phyloP scores from a whole-genome alignment of 1,284 basidiomycete species.

The Pseudozyma tsukubaensis region DNA sequence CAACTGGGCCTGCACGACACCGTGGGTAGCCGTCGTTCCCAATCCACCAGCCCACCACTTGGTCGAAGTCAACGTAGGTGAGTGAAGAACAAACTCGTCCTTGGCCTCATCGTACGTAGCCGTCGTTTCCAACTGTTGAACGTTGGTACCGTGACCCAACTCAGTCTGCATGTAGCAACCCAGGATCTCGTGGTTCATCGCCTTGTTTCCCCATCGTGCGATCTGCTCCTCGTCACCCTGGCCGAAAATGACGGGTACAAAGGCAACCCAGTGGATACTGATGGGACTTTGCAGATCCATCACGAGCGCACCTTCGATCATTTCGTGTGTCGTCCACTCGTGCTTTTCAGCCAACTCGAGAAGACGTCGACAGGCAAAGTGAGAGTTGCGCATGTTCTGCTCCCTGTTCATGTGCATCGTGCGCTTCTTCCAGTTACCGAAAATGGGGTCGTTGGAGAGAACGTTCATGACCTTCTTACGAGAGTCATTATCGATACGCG shows the following conservation, averaged over 20 bases:
- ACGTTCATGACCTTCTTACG: constrained; percentile 51
- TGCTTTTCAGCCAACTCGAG: constrained; percentile 55
- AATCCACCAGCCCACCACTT: constrained; percentile 84
- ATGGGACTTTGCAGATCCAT: constrained; percentile 59
- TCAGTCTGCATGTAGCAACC: constrained; percentile 69
- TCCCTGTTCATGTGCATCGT: constrained; percentile 63
- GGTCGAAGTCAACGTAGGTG: constrained; percentile 79
- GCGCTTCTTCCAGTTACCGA: constrained; percentile 63
- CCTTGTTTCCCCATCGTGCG: constrained; percentile 58
- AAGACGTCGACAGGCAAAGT: constrained; percentile 60
- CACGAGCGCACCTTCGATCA: constrained; percentile 57
- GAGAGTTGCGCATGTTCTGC: constrained; percentile 60
- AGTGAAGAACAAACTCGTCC: constrained; percentile 80
- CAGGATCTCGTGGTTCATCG: constrained; percentile 65
- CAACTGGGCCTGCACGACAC: constrained; percentile 81
- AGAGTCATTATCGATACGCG: constrained; percentile 57
- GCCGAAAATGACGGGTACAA: constrained; percentile 64
- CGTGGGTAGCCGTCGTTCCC: constrained; percentile 81
- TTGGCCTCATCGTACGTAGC: constrained; percentile 79
- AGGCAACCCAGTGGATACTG: constrained; percentile 64
- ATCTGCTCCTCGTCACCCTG: constrained; percentile 60
- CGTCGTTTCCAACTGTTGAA: constrained; percentile 77
- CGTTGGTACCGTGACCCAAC: constrained; percentile 76
- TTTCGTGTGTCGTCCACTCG: constrained; percentile 62
- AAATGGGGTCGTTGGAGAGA: constrained; percentile 55